Percentiles rank a stretch among this genome's conserved stretches.
Conservation (phyloP, 805 yeast species). For the Barnettozyma pratensis region DNA sequence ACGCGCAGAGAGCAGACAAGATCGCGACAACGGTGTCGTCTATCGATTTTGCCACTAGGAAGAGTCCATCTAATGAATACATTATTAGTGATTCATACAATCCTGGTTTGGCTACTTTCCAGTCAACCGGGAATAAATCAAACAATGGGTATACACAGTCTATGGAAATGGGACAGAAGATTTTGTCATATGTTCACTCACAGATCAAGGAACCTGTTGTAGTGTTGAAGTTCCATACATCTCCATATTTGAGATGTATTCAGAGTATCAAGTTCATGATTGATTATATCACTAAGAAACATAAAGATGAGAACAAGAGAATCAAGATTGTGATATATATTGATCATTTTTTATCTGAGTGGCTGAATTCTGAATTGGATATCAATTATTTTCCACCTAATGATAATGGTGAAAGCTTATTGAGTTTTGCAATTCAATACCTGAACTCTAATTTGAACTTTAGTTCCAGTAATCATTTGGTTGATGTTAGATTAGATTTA, state of each 20-base stretch:
- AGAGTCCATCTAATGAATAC: conserved; percentile 5
- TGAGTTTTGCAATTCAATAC: conserved; percentile 35
- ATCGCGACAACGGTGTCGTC: conserved; percentile 24
- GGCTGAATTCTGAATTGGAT: conserved; percentile 38
- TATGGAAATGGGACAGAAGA: conserved; percentile 19
- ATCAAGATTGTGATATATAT: conserved; percentile 27
- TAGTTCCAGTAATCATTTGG: conserved; percentile 12
- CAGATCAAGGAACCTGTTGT: conserved; percentile 14
- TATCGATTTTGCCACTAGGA: conserved; percentile 15
- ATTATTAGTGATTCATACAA: conserved; percentile 20
- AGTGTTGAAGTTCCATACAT: conserved; percentile 29
- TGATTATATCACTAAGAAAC: conserved; percentile 19
- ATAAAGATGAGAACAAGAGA: conserved; percentile 5
- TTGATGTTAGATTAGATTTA: conserved; percentile 29
- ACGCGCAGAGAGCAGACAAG: conserved; percentile 25
- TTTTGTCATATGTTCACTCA: conserved; percentile 17
- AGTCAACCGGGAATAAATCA: conserved; percentile 22
- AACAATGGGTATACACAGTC: conserved; percentile 26
- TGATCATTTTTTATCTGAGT: conserved; percentile 39
- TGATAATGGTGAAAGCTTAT: conserved; percentile 38
- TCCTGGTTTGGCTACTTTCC: conserved; percentile 24
- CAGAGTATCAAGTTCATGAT: conserved; percentile 30
- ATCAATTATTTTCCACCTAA: conserved; percentile 38
- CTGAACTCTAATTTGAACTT: conserved; percentile 25
- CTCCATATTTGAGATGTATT: conserved; percentile 40